Evolutionary conservation across 371 early-diverging fungal species (phyloP).

Genomic region (Mortierella sp.): DNA sequence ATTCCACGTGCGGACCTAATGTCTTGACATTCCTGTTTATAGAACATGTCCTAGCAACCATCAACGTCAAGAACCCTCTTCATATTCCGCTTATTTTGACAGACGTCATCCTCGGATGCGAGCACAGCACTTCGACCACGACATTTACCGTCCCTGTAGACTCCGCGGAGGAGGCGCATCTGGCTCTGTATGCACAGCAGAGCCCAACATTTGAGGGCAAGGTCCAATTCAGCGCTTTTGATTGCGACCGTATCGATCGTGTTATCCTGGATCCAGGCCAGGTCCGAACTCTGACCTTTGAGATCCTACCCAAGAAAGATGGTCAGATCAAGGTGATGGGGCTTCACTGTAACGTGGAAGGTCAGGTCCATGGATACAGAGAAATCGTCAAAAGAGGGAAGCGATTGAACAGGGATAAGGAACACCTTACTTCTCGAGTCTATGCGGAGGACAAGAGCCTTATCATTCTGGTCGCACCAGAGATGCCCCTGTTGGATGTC

Average conservation of each 20-base stretch:
- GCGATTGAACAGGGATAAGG: slow-evolving; percentile 80
- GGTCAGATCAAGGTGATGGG: slow-evolving; percentile 82
- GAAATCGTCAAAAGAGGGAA: slow-evolving; percentile 76
- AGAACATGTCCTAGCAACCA: slow-evolving; percentile 47
- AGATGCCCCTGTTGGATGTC: slow-evolving; percentile 88
- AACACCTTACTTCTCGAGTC: slow-evolving; percentile 61
- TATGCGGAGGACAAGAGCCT: slow-evolving; percentile 81
- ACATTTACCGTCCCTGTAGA: slow-evolving; percentile 44
- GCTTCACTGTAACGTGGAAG: slow-evolving; percentile 81
- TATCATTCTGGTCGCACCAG: slow-evolving; percentile 78
- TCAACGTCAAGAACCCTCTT: slow-evolving; percentile 51
- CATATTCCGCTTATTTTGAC: slow-evolving; percentile 51
- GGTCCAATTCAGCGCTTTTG: slow-evolving; percentile 41
- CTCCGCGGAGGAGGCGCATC: slow-evolving; percentile 49
- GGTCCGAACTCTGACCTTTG: slow-evolving; percentile 66
- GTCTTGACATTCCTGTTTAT: background rate
- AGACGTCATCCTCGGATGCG: slow-evolving; percentile 72
- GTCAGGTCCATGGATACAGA: slow-evolving; percentile 75
- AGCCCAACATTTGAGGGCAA: slow-evolving; percentile 40
- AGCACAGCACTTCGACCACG: slow-evolving; percentile 58
- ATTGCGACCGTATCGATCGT: slow-evolving; percentile 46
- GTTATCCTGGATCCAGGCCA: slow-evolving; percentile 49
- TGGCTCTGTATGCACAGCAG: slow-evolving; percentile 45
- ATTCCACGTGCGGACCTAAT: no score
- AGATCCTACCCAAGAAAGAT: slow-evolving; percentile 76